Base-by-base conservation (phyloP, 176 grass and related monocot genomes). In the Bolboschoenus planiculmis region DNA sequence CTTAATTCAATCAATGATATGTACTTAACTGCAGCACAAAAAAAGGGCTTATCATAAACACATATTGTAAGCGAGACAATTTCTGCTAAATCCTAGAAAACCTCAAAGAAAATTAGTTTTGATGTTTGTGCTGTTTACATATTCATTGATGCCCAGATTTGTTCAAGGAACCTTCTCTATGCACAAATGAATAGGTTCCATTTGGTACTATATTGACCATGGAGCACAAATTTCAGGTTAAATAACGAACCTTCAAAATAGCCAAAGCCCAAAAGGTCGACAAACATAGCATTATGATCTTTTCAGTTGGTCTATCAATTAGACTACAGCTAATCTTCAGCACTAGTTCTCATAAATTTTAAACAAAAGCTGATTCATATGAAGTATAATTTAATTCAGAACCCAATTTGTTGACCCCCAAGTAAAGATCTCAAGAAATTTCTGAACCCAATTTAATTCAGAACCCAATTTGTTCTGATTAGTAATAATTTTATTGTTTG, bases 1-100 rank as follows among this genome's bases (percentile, higher is more conserved):
- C 43, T 53, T 53, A 44, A 53, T 53, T 33, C 46, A 77, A 77
- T 33, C 13, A 27, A 31, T 75, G 37, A 86, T 40, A 73, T 68
- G 37, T 23, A 79, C 75, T 80, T 20, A 9, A 50, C 83, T 66
- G 58, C 80, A 63, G 37, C 31, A 50, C 43, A 63, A 46, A 50
- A 68, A 29, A 77, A 8, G 7, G 7, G 24, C 11, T 9, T 51
- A 20, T 34, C 23, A 23, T 37, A n/a, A 70, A 40, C 15, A 23
- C 20, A 70, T 4, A n/a, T 70, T 40, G 40, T 24, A 26, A 73
- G 10, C 21, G 2, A 24, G 5, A 46, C 0, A 23, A 13, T 1
- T 73, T 73, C n/a, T 73, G 39, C 10, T 39, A 67, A 67, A 35
- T 37, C 31, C 1, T 27, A 73, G 10, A 21, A 73, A 46, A 42